A percentile compares a stretch with the other conserved stretches of the same genome.
These are phyloP conservation scores for Phaeoacremonium minimum DNA, from an alignment of 2,329 filamentous ascomycete genomes.

Conservation along the genomic window DNA sequence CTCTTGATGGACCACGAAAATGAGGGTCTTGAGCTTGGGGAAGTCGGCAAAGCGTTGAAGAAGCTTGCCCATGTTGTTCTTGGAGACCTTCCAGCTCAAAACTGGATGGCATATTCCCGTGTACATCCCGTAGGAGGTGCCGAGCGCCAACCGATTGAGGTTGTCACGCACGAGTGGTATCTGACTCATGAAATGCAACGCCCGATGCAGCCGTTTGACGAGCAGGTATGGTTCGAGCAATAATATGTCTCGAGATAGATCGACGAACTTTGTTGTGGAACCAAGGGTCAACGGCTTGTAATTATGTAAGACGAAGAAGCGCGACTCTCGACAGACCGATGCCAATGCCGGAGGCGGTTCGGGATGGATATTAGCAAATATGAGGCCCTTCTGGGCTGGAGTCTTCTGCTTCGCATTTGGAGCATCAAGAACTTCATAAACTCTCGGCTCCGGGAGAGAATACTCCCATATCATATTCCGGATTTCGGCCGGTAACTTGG, in stretches of 20 bases:
- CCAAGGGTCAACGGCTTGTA: constrained; percentile 40
- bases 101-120: constrained; percentile 40
- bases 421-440: constrained; percentile 42
- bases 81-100: constrained; percentile 37
- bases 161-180: constrained; percentile 36
- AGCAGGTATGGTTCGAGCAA: constrained; percentile 43
- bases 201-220: constrained; percentile 39
- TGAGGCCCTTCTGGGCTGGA: constrained; percentile 33
- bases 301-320: constrained; percentile 33
- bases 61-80: constrained; percentile 37
- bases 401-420: constrained; percentile 34
- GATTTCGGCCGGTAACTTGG: constrained; percentile 35
- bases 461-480: constrained; percentile 41
- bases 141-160: constrained; percentile 35
- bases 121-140: constrained; percentile 41
- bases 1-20: constrained; percentile 43
- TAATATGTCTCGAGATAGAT: constrained; percentile 38
- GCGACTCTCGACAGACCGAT: constrained; percentile 38
- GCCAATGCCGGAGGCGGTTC: constrained; percentile 39
- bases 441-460: constrained; percentile 36
- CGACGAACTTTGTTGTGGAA: constrained; percentile 40
- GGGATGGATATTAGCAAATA: constrained; percentile 41
- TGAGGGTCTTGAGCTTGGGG: constrained; percentile 30
- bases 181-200: constrained; percentile 39
- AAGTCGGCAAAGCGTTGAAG: constrained; percentile 35